These are phyloP conservation scores for Chlamydomonas sp. DNA, from an alignment of 139 green algal genomes.

Conservation along the genomic window DNA sequence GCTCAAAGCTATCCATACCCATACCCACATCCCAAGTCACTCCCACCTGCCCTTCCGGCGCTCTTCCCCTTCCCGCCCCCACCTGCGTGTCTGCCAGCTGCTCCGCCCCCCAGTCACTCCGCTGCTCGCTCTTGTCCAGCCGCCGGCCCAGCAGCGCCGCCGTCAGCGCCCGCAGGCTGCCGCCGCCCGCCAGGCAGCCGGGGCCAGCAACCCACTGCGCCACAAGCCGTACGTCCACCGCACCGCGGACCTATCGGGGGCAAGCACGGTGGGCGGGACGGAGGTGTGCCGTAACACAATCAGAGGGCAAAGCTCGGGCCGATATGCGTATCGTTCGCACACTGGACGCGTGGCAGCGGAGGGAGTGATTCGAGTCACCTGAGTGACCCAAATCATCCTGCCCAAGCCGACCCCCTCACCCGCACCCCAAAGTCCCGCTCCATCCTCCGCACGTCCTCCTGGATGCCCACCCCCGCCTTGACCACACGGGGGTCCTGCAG, in stretches of 20 bases:
- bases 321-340: too few species aligned
- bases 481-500: constrained; percentile 39
- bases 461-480: constrained; percentile 53
- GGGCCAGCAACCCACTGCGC: background rate
- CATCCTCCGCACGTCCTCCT: constrained; percentile 45
- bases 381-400: too few species aligned
- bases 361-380: too few species aligned
- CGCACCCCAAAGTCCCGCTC: constrained; percentile 36
- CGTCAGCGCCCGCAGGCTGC: constrained; percentile 35
- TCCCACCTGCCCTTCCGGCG: background rate
- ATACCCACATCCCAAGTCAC: background rate
- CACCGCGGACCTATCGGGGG: constrained; percentile 2
- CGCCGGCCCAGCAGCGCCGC: constrained; percentile 18
- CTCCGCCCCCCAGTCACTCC: constrained; percentile 27
- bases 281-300: background rate
- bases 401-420: constrained; percentile 8
- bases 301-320: too few species aligned
- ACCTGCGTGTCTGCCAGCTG: constrained; percentile 18
- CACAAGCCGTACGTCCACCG: constrained; percentile 31
- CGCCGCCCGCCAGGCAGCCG: background rate
- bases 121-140: constrained; percentile 44
- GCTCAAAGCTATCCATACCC: background rate
- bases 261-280: background rate
- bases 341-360: too few species aligned
- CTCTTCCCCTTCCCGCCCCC: background rate